Percentiles rank a stretch among this genome's conserved stretches.
Conservation (phyloP, 805 yeast genomes). For the Teunomyces lycoperdinae region DNA sequence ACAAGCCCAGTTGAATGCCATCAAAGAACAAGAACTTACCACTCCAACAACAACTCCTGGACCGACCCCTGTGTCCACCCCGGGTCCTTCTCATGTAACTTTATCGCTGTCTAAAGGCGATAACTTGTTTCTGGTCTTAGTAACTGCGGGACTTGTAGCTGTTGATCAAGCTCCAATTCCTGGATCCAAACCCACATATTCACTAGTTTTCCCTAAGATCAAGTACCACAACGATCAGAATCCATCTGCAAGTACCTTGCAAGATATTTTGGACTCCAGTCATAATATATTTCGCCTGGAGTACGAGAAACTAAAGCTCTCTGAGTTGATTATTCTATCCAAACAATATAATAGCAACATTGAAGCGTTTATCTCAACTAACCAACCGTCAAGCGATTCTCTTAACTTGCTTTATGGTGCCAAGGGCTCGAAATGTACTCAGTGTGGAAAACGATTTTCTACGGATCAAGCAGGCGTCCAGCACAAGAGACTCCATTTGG, state of each 20-base stretch:
- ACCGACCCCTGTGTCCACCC: constrained; percentile 7
- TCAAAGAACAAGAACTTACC: constrained; percentile 30
- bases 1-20: constrained; percentile 34
- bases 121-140: constrained; percentile 31
- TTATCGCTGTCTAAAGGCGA: constrained; percentile 15
- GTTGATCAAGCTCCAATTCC: constrained; percentile 41
- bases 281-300: constrained; percentile 23
- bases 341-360: constrained; percentile 16
- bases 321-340: constrained; percentile 28
- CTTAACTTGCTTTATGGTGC: constrained; percentile 49
- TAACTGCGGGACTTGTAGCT: constrained; percentile 37
- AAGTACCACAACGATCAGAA: constrained; percentile 21
- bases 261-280: constrained; percentile 21
- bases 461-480: constrained; percentile 53
- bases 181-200: constrained; percentile 34
- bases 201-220: constrained; percentile 28
- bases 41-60: constrained; percentile 12
- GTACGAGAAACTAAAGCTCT: constrained; percentile 32
- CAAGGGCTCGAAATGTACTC: constrained; percentile 77
- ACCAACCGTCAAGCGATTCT: constrained; percentile 27
- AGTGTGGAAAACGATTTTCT: constrained; percentile 85
- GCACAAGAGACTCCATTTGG: constrained; percentile 67
- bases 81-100: constrained; percentile 5
- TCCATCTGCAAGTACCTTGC: constrained; percentile 19
- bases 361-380: constrained; percentile 38